These are phyloP conservation scores for Baudoinia panamericana DNA, from an alignment of 495 filamentous ascomycete species.

Conservation along the genomic window DNA sequence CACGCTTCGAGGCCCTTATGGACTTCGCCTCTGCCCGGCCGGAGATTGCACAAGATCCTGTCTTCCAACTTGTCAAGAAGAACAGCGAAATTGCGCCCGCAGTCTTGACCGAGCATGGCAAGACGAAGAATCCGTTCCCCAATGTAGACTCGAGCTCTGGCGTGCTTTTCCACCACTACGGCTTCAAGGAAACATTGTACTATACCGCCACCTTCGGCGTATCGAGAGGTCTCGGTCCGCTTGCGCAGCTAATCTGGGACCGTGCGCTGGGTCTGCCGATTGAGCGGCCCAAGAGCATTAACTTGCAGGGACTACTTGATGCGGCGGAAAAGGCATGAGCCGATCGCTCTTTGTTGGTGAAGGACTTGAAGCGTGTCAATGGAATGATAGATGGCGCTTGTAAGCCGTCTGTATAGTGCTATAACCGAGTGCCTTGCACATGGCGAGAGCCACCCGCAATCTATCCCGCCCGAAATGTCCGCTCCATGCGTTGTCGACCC, in stretches of 20 bases:
- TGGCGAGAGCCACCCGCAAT: no score
- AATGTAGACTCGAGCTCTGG: slow-evolving; percentile 90
- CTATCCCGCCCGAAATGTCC: no score
- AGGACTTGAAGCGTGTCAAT: no score
- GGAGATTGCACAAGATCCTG: slow-evolving; percentile 71
- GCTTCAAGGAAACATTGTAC: slow-evolving; percentile 91
- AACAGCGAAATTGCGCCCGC: slow-evolving; percentile 70
- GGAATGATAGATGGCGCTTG: no score
- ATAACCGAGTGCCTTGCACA: no score
- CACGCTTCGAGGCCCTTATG: slow-evolving; percentile 90
- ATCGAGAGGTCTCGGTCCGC: slow-evolving; percentile 74
- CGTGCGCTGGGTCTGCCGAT: slow-evolving; percentile 90
- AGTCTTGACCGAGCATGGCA: slow-evolving; percentile 85
- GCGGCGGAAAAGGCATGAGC: slow-evolving; percentile 22
- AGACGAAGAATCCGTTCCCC: slow-evolving; percentile 97
- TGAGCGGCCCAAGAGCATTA: slow-evolving; percentile 94
- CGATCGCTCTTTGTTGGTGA: no score
- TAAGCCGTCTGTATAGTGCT: no score
- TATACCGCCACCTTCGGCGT: slow-evolving; percentile 97
- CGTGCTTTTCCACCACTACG: slow-evolving; percentile 93
- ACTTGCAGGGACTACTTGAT: slow-evolving; percentile 68
- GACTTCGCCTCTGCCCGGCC: slow-evolving; percentile 78
- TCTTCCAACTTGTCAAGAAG: slow-evolving; percentile 85
- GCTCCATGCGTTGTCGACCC: no score
- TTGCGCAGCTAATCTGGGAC: slow-evolving; percentile 95